phyloP scores from a whole-genome alignment of 257 asterid genomes.

The Przewalskia tangutica region DNA sequence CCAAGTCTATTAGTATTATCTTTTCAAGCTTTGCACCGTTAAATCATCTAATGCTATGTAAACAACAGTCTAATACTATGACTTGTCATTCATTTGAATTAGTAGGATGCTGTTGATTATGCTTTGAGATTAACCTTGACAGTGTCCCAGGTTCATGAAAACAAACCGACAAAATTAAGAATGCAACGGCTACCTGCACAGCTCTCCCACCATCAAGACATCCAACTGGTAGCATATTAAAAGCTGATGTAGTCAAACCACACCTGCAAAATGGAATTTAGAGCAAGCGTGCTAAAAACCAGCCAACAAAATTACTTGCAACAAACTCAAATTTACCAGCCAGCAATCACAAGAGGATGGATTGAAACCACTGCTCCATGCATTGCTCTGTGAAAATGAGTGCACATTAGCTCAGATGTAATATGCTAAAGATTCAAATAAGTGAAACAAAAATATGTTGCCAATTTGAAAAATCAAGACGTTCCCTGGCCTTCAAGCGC shows the following conservation, averaged over 20 bases:
- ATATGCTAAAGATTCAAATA: neutral
- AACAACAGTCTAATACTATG: neutral
- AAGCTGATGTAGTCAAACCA: constrained; percentile 93
- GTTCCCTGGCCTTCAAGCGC: neutral
- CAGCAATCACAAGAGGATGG: constrained; percentile 82
- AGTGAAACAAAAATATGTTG: neutral
- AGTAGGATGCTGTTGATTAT: neutral
- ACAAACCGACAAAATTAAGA: neutral
- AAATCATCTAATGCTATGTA: neutral
- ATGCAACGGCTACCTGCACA: constrained; percentile 57
- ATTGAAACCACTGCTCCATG: constrained; percentile 75
- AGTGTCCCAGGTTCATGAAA: neutral
- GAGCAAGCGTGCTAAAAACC: constrained; percentile 6
- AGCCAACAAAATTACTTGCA: neutral
- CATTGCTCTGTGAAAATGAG: constrained; percentile 45
- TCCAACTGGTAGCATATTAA: constrained; percentile 90
- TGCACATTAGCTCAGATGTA: constrained; percentile 4
- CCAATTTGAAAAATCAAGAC: neutral
- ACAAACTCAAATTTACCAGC: constrained; percentile 52
- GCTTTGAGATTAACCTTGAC: constrained; percentile 10
- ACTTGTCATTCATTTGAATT: neutral
- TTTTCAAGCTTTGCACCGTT: neutral
- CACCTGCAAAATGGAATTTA: constrained; percentile 48
- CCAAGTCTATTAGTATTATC: neutral
- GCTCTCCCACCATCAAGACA: constrained; percentile 98